Conservation (phyloP, 2,329 filamentous ascomycete genomes). For the Rosellinia necatrix region DNA sequence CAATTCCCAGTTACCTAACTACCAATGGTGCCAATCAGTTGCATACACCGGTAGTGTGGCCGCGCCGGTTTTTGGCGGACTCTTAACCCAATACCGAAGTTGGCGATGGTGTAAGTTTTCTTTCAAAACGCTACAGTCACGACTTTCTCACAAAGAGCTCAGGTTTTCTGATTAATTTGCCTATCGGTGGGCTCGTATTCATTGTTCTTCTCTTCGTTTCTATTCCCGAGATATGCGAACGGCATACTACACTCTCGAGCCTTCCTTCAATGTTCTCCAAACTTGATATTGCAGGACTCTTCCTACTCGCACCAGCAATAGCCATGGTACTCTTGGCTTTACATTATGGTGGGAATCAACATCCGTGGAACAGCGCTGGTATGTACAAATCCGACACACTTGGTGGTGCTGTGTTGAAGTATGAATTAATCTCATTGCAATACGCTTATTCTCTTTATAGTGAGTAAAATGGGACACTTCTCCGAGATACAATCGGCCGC, state of each 20-base stretch:
- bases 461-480: too few relatives aligned
- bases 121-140: not conserved
- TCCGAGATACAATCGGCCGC: too few relatives aligned
- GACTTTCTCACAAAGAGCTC: not conserved
- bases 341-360: constrained; percentile 50
- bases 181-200: constrained; percentile 29
- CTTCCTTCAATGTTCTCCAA: not conserved
- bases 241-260: not conserved
- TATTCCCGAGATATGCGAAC: constrained; percentile 7
- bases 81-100: constrained; percentile 27
- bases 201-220: constrained; percentile 28
- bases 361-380: too few relatives aligned
- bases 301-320: constrained; percentile 39
- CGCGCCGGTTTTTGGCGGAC: constrained; percentile 32
- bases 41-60: constrained; percentile 3
- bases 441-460: too few relatives aligned
- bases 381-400: too few relatives aligned
- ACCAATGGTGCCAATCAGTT: constrained; percentile 11
- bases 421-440: too few relatives aligned
- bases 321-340: constrained; percentile 53
- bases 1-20: too few relatives aligned
- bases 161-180: constrained; percentile 32
- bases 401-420: too few relatives aligned
- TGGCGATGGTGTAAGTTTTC: constrained; percentile 30
- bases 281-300: constrained; percentile 40